Evolutionary conservation across 805 yeast genomes (phyloP).

Genomic region (Nakazawaea siamensis): DNA sequence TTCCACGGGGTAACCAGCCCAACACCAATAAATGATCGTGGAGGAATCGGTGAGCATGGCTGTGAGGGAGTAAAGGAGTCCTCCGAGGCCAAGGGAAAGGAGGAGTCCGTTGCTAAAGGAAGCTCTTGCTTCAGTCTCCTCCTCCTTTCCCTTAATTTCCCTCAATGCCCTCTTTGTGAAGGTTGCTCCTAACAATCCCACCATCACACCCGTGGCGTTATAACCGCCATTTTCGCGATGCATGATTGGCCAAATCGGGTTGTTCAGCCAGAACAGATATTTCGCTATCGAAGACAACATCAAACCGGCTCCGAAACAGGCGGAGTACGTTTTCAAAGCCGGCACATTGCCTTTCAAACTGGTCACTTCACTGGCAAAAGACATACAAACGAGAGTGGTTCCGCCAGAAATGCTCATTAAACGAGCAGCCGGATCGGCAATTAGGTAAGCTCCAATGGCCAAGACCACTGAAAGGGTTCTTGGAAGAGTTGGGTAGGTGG

Average conservation of each 20-base stretch:
- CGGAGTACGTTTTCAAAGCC: slow-evolving; percentile 31
- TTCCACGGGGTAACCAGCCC: slow-evolving; percentile 87
- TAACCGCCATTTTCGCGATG: slow-evolving; percentile 79
- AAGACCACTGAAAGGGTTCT: slow-evolving; percentile 46
- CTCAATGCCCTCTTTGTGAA: too few relatives aligned
- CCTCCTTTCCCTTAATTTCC: slow-evolving; percentile 15
- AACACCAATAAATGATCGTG: slow-evolving; percentile 85
- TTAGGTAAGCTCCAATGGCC: slow-evolving; percentile 71
- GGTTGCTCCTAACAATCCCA: slow-evolving; percentile 60
- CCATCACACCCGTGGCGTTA: slow-evolving; percentile 57
- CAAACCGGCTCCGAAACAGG: slow-evolving; percentile 65
- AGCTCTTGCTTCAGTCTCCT: neutral
- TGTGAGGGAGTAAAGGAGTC: slow-evolving; percentile 60
- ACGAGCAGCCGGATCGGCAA: slow-evolving; percentile 62
- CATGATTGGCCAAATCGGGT: slow-evolving; percentile 96
- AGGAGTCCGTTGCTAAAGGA: slow-evolving; percentile 28
- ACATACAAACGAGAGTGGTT: slow-evolving; percentile 48
- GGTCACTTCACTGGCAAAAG: slow-evolving; percentile 48
- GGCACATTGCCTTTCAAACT: slow-evolving; percentile 20
- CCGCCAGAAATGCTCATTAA: slow-evolving; percentile 62
- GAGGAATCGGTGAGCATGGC: slow-evolving; percentile 80
- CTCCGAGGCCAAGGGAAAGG: slow-evolving; percentile 65
- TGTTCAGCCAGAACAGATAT: slow-evolving; percentile 71
- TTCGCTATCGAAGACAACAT: slow-evolving; percentile 67
- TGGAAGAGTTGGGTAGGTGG: slow-evolving; percentile 42